Base-by-base conservation (phyloP, 306 rosid species). In the Quercus alba region DNA sequence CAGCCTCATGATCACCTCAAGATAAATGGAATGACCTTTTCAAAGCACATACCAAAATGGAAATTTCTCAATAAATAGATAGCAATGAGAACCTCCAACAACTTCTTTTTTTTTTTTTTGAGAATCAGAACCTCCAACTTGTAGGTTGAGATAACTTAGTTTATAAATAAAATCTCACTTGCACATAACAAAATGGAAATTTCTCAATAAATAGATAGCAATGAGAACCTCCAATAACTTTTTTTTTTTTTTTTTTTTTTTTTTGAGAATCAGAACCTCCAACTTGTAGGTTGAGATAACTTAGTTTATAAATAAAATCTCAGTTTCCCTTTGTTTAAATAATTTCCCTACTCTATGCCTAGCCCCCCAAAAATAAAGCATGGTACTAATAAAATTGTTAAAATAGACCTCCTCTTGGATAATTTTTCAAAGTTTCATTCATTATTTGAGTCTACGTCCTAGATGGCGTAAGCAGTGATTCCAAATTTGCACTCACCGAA, bases 401-500 rank as follows among this genome's bases (percentile, higher is more conserved):
- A 63, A 63, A 63, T 28, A 63, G 28, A 15, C 9, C 7, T 5
- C 4, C 19, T 10, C 15, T 59, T 19, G 17, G 21, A 3, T 59
- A 25, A 41, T 0, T 5, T 2, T 13, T 13, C 35, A 8, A 28
- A 28, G 4, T 13, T 26, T 0, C 13, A 26, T 51, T 46, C 49
- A n/a, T 51, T 25, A 14, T 30, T 12, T 11, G 18, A 7, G 56
- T 59, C 51, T 15, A 52, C 31, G 72, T 61, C 68, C 26, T 62
- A 20, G 52, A 57, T 80, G 87, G 67, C 86, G 87, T 83, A 84
- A 80, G 87, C 80, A 62, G 52, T 84, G 86, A 83, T 78, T 55
- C 23, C 41, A 81, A 59, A 23, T 38, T 15, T 9, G 56, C 79
- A 63, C 72, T 76, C 57, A 7, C 31, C 17, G 49, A 59, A 12